Base-by-base conservation (phyloP, 352 stramenopile genomes). In the Phytophthora crassamura region DNA sequence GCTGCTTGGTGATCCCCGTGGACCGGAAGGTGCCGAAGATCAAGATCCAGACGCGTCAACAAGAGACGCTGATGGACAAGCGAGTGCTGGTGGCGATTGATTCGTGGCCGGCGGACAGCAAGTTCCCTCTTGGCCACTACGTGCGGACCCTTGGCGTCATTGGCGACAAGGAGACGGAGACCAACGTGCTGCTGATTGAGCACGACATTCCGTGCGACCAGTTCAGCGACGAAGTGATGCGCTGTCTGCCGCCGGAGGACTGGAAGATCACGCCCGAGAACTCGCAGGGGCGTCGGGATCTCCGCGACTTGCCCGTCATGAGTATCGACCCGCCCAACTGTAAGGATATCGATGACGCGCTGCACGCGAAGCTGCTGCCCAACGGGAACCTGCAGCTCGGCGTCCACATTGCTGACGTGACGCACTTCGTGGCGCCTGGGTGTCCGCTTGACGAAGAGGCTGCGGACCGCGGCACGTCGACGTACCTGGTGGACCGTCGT, bases 371-470 rank as follows among this genome's bases (percentile, higher is more conserved):
- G 15, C 64, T 90, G 32, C 76, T 99, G 25, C 81, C 89, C 7
- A 99, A 99, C 74, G 97, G 96, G 20, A 86, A 91, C 62, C 55
- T 95, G 51, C 86, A 99, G 50, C 85, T 99, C 7, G 97, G 97
- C 11, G 97, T 99, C 14, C 97, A 99, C 72, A 99, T 99, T 80
- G 97, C 98, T 5, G 98, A 99, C 72, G 98, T 99, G 8, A 99
- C 96, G 50, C 95, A 99, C 75, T 99, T 99, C 76, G 97, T 99
- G 20, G 82, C 90, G 25, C 82, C 96, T 12, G 96, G 91, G 16
- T 97, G 80, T 28, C 80, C 97, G 7, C 86, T 99, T 16, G 98
- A 99, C 67, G 78, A 98, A 64, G 97, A 99, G 70, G 91, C 90
- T 7, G 86, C 81, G 5, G 82, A 95, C 45, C 86, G 90, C 56